Base-by-base conservation (phyloP, 331 rosid genomes). In the Arachis monticola region DNA sequence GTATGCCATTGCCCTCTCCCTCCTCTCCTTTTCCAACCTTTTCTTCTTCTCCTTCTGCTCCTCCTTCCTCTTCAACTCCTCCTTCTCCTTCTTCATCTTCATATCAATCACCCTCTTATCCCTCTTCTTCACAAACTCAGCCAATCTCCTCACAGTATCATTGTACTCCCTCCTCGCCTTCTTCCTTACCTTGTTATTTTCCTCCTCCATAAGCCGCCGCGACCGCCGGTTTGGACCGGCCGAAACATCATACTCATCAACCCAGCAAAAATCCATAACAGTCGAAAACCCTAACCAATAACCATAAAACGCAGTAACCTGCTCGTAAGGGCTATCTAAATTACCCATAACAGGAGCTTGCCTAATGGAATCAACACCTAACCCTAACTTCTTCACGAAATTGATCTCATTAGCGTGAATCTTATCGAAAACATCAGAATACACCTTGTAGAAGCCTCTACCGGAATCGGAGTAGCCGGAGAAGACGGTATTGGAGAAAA, bases 101-200 rank as follows among this genome's bases (percentile, higher is more conserved):
- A 95, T 95, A 66, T 95, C 99, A 72, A 89, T 87, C 74, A 95
- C 99, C 71, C 99, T 89, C 84, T 87, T 92, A 64, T 95, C 99
- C 83, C 98, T 87, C 91, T 95, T 95, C 93, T 88, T 95, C 80
- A 82, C 98, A 76, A 90, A 92, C 78, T 90, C 97, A n/a, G 91
- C 96, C 89, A 95, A 80, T 1, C 85, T 91, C 79, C 99, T 77
- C 55, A 95, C 97, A 12, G 97, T 95, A 2, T 95, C 99, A 76
- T 95, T 92, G 53, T 81, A 95, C 83, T 95, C 99, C 60, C 79
- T 87, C 90, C 70, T 90, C 7, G 97, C 98, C 87, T 86, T 95
- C 90, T 83, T 90, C 90, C 99, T 87, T 41, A 64, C 73, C 91
- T 95, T 95, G 69, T 85, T 92, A 69, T 95, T 95, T 84, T 95